phyloP scores from a whole-genome alignment of 2,329 filamentous ascomycete species.

The Talaromyces sp. region DNA sequence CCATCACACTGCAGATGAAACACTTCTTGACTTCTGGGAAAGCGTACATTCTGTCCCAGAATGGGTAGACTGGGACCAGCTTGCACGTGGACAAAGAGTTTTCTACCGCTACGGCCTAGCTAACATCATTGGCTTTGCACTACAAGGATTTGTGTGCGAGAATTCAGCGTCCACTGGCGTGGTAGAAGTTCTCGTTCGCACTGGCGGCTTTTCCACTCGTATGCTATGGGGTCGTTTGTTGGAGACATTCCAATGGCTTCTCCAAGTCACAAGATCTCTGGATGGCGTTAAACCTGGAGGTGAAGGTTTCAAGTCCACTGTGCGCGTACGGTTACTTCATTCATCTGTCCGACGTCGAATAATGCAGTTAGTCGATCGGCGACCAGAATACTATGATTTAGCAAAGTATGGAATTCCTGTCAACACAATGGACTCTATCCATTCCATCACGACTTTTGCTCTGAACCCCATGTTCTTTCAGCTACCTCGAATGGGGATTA shows the following conservation, averaged over 20 bases:
- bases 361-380: constrained; percentile 47
- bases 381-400: constrained; percentile 56
- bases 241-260: constrained; percentile 68
- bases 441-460: constrained; percentile 63
- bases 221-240: constrained; percentile 58
- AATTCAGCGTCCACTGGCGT: constrained; percentile 58
- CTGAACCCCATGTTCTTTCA: constrained; percentile 59
- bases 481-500: constrained; percentile 65
- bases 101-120: constrained; percentile 69
- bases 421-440: constrained; percentile 67
- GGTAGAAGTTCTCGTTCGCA: constrained; percentile 65
- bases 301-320: constrained; percentile 55
- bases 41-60: constrained; percentile 61
- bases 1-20: constrained; percentile 51
- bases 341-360: constrained; percentile 61
- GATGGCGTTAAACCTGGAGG: constrained; percentile 61
- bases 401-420: constrained; percentile 57
- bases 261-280: constrained; percentile 60
- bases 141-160: constrained; percentile 18
- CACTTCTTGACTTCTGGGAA: constrained; percentile 55
- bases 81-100: constrained; percentile 66
- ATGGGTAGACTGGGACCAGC: constrained; percentile 75
- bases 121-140: constrained; percentile 15
- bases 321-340: constrained; percentile 63
- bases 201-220: constrained; percentile 64